Base-by-base conservation (phyloP, 352 stramenopile genomes). In the Elongisporangium undulatum region DNA sequence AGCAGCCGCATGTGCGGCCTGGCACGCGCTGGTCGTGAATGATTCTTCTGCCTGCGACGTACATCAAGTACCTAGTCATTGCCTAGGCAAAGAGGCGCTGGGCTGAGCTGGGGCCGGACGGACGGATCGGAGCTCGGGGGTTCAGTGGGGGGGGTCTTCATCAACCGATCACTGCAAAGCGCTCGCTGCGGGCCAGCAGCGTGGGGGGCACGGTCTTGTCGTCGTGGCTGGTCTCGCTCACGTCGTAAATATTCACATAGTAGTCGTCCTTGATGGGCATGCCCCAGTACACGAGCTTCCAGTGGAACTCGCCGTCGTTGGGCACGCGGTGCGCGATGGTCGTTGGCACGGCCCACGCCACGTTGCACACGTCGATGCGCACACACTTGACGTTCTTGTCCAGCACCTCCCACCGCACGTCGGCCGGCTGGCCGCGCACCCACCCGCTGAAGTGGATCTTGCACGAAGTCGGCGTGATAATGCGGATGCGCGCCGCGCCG, bases 201-300 rank as follows among this genome's bases (percentile, higher is more conserved):
- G 76, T 58, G 49, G 83, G 59, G 48, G 74, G 63, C 23, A 61
- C 66, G 34, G 69, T 64, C 45, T 69, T 71, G 56, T 50, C 50
- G 51, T 77, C 69, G 6, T 23, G 19, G 54, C 71, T 67, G 61
- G 84, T 66, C 56, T 85, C 74, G 49, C 79, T 87, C 52, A 83
- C 80, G 67, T 89, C 84, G 73, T 93, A 95, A 68, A 93, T 88
- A 71, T 93, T 93, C 56, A 95, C 74, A 72, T 90, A 95, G 73
- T 95, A 95, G 60, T 80, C 82, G 55, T 89, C 80, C 41, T 72
- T 79, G 60, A 92, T 95, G 15, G 85, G 85, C 82, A 95, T 86
- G 58, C 85, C 85, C 85, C 85, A 95, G 51, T 91, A 88, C 55
- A 95, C 85, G 26, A 79, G 78, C 38, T 74, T 79, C 85, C 85